Evolutionary conservation across 2,329 filamentous ascomycete genomes (phyloP).

Genomic region (Aspergillus cejpii): DNA sequence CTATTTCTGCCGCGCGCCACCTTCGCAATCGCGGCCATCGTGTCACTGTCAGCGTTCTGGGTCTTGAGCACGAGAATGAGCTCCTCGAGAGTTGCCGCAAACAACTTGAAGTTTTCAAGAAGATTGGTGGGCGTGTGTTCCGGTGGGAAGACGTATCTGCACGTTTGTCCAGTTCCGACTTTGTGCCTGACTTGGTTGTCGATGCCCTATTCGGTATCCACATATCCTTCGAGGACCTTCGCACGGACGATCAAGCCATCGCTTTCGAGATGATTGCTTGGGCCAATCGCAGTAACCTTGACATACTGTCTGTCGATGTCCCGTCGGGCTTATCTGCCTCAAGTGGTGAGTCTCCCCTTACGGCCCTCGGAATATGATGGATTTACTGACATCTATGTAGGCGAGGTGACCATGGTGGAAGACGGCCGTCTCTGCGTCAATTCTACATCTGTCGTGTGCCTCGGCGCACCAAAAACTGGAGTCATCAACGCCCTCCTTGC

Average conservation of each 20-base stretch:
- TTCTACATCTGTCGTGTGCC: slow-evolving; percentile 72
- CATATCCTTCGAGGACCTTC: slow-evolving; percentile 79
- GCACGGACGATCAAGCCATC: slow-evolving; percentile 71
- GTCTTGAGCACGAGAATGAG: slow-evolving; percentile 74
- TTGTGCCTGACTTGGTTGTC: slow-evolving; percentile 71
- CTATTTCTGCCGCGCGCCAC: slow-evolving; percentile 78
- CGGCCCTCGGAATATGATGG: not conserved
- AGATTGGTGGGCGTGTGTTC: slow-evolving; percentile 68
- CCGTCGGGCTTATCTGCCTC: slow-evolving; percentile 82
- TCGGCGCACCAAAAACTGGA: slow-evolving; percentile 81
- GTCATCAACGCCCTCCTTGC: slow-evolving; percentile 68
- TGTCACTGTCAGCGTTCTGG: slow-evolving; percentile 75
- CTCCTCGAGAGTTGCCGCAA: slow-evolving; percentile 71
- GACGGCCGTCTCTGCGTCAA: slow-evolving; percentile 72
- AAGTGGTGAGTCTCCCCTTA: slow-evolving; percentile 60
- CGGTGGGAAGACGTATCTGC: slow-evolving; percentile 54
- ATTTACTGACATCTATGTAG: slow-evolving; percentile 27
- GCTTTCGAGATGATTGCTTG: slow-evolving; percentile 88
- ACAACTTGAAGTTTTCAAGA: slow-evolving; percentile 77
- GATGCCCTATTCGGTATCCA: slow-evolving; percentile 85
- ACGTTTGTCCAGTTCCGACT: slow-evolving; percentile 48
- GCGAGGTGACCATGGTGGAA: slow-evolving; percentile 56
- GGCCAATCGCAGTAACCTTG: slow-evolving; percentile 80
- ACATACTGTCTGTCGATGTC: slow-evolving; percentile 80
- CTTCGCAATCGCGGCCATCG: slow-evolving; percentile 75